Base-by-base conservation (phyloP, 257 asterid species). In the Solanum clarkiae region DNA sequence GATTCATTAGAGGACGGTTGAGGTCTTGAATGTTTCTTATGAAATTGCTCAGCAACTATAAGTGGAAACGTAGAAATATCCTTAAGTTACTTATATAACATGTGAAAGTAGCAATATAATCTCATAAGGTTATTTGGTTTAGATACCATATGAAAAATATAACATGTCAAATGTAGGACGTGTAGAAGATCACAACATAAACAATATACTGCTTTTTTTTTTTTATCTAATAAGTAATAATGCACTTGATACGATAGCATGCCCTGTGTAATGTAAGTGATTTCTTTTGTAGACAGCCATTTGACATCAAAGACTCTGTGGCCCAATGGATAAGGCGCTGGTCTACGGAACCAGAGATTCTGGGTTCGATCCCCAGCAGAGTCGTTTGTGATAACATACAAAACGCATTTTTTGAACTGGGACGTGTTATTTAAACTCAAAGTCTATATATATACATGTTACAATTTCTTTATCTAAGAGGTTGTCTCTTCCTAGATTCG, bases 281-380 rank as follows among this genome's bases (percentile, higher is more conserved):
- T 26, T 26, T 26, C n/a, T n/a, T n/a, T n/a, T n/a, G n/a, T n/a
- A n/a, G n/a, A n/a, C 36, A 32, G 36, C 36, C 36, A 32, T 32
- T 32, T 32, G 29, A 59, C 7, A n/a, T 59, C 7, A 59, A 59
- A 2, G 32, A 56, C 90, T 91, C 88, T 88, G 75, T 91, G 94
- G 91, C 92, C 97, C 98, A 95, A 94, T 94, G 99, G 96, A 94
- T 93, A 93, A 93, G 98, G 98, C 96, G 98, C 96, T 95, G 98
- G 97, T 95, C 98, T 95, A 94, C 94, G 98, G 59, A 95, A 93
- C 94, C 97, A 94, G 98, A 95, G 96, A 93, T 88, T 95, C 97
- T 94, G 98, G 97, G 97, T 94, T 66, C 74, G 47, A 68, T 32
- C 75, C 74, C 74, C 49, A 68, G 14, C 2, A 68, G 14, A 68